Conservation (phyloP, 1,284 basidiomycete genomes). For the Agaricales sp. region DNA sequence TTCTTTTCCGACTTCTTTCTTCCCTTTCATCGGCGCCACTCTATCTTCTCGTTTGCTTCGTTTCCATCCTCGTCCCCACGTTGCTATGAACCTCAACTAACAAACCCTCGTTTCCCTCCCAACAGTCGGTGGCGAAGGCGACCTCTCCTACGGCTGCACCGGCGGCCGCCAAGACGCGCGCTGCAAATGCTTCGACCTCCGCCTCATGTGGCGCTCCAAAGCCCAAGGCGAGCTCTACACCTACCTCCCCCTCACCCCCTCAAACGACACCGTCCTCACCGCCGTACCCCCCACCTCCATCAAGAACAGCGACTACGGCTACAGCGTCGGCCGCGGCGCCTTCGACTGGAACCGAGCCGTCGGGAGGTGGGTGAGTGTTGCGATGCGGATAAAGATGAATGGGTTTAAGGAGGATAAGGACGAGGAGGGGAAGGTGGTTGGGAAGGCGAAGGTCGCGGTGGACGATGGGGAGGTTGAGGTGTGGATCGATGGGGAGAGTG, state of each 20-base stretch:
- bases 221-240: conserved; percentile 47
- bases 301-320: conserved; percentile 45
- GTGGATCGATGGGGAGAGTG: conserved; percentile 41
- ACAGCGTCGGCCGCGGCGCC: conserved; percentile 48
- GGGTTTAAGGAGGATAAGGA: conserved; percentile 12
- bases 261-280: conserved; percentile 31
- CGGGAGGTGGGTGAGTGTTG: conserved; percentile 47
- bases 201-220: conserved; percentile 57
- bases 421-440: not conserved
- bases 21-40: not conserved
- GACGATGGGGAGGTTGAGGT: conserved; percentile 43
- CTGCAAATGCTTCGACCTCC: conserved; percentile 48
- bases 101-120: not conserved
- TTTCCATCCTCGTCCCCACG: too few relatives aligned
- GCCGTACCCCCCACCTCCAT: conserved; percentile 40
- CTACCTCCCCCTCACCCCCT: conserved; percentile 37
- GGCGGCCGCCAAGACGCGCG: conserved; percentile 46
- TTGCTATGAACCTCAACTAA: too few relatives aligned
- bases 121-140: conserved; percentile 48
- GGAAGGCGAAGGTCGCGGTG: not conserved
- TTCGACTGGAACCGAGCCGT: conserved; percentile 31
- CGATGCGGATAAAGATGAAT: conserved; percentile 58
- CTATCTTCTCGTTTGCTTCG: conserved; percentile 1
- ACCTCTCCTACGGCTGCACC: conserved; percentile 46
- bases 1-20: too few relatives aligned